These are phyloP conservation scores for Pseudogymnoascus sp. DNA, from an alignment of 2,329 filamentous ascomycete species.

Conservation along the genomic window DNA sequence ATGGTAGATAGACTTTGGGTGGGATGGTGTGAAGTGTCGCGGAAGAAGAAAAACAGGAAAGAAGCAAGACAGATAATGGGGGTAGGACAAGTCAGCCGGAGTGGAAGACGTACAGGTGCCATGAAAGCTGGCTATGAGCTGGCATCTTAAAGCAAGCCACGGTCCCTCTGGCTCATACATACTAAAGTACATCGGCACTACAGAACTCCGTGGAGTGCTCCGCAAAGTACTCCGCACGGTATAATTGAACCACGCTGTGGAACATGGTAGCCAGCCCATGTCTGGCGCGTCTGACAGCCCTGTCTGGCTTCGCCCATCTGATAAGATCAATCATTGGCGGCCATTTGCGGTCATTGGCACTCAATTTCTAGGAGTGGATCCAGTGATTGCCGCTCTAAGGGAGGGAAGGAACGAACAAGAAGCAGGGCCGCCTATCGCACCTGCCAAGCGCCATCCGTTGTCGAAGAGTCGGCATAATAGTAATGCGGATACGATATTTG, in stretches of 20 bases:
- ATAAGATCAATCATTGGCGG: constrained; percentile 1
- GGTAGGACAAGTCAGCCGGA: not conserved
- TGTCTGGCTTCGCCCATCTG: not conserved
- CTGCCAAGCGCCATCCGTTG: not conserved
- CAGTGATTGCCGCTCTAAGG: not conserved
- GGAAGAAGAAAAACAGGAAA: not conserved
- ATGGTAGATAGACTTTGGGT: not conserved
- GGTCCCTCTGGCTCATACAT: not conserved
- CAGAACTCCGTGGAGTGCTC: not conserved
- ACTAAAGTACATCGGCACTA: not conserved
- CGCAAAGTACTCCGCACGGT: not conserved
- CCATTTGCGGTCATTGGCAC: not conserved
- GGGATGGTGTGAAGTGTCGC: not conserved
- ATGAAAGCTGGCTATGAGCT: not conserved
- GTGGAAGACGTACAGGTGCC: constrained; percentile 1
- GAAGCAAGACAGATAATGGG: not conserved
- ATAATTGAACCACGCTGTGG: not conserved
- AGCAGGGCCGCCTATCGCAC: not conserved
- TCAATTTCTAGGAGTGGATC: not conserved
- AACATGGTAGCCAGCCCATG: not conserved
- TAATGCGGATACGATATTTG: not conserved
- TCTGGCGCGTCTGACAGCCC: not conserved
- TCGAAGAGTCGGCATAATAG: not conserved
- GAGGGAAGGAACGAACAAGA: not conserved
- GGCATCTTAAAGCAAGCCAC: constrained; percentile 5